Conservation (phyloP, 495 filamentous ascomycete genomes). For the Penicillium longicatenatum region DNA sequence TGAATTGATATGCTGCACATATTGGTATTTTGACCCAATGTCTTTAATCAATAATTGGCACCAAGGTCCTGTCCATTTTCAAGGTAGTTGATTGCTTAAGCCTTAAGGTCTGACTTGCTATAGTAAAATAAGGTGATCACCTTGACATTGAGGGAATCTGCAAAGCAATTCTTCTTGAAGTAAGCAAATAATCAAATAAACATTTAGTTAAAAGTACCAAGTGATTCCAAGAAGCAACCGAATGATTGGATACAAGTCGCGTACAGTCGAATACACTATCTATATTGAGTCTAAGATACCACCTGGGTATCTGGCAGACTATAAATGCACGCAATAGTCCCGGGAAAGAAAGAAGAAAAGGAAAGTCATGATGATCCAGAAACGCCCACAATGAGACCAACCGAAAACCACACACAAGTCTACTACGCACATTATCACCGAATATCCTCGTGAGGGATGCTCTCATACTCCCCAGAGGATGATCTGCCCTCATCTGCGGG, state of each 20-base stretch:
- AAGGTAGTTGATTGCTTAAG: not conserved
- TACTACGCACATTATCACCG: constrained; percentile 5
- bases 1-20: not conserved
- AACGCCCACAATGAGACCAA: constrained; percentile 1
- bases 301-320: not conserved
- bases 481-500: constrained; percentile 23
- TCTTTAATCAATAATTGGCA: not conserved
- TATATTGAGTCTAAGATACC: not conserved
- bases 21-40: not conserved
- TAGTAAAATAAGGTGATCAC: too few species aligned
- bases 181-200: too few species aligned
- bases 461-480: constrained; percentile 32
- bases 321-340: not conserved
- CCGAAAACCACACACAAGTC: not conserved
- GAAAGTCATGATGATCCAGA: not conserved
- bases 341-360: not conserved
- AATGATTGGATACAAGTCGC: too few species aligned
- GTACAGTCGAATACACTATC: not conserved
- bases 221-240: too few species aligned
- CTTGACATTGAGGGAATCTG: too few species aligned
- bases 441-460: constrained; percentile 29
- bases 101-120: not conserved
- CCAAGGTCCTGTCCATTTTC: not conserved
- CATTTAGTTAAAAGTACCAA: too few species aligned
- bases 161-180: too few species aligned